A percentile compares a stretch with the other conserved stretches of the same genome.
phyloP scores from a whole-genome alignment of 257 asterid species.

The Nicotiana otophora region DNA sequence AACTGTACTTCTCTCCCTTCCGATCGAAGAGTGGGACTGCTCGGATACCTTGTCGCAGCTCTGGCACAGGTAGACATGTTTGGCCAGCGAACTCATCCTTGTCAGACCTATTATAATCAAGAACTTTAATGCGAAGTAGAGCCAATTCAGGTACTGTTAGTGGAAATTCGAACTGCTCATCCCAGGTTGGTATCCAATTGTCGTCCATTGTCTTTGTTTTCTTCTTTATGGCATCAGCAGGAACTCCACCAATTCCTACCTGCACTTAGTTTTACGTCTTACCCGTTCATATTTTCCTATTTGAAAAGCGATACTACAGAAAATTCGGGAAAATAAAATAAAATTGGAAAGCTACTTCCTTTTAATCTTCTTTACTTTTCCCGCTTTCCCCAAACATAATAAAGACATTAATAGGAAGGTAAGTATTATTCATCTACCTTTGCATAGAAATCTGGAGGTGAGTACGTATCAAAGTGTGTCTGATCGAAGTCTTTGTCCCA shows the following conservation, averaged over 20 bases:
- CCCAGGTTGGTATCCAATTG: conserved; percentile 80
- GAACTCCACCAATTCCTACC: conserved; percentile 89
- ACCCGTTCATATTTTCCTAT: not conserved
- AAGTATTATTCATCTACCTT: conserved; percentile 42
- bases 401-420: not conserved
- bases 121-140: conserved; percentile 72
- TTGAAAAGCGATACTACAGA: not conserved
- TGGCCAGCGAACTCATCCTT: conserved; percentile 89
- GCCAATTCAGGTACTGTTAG: conserved; percentile 78
- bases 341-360: not conserved
- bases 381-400: too few species aligned
- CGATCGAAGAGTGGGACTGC: conserved; percentile 58
- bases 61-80: conserved; percentile 64
- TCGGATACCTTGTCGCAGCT: conserved; percentile 73
- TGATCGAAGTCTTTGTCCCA: conserved; percentile 76
- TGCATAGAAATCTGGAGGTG: conserved; percentile 93
- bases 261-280: conserved; percentile 17
- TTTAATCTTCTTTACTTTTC: not conserved
- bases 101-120: conserved; percentile 75
- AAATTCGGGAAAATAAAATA: not conserved
- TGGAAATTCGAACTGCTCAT: conserved; percentile 69
- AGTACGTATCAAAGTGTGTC: conserved; percentile 67
- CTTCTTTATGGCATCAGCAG: conserved; percentile 60
- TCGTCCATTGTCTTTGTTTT: conserved; percentile 64
- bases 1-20: conserved; percentile 52